These are phyloP conservation scores for Ustilago lituana DNA, from an alignment of 1,284 basidiomycete species.

Conservation along the genomic window DNA sequence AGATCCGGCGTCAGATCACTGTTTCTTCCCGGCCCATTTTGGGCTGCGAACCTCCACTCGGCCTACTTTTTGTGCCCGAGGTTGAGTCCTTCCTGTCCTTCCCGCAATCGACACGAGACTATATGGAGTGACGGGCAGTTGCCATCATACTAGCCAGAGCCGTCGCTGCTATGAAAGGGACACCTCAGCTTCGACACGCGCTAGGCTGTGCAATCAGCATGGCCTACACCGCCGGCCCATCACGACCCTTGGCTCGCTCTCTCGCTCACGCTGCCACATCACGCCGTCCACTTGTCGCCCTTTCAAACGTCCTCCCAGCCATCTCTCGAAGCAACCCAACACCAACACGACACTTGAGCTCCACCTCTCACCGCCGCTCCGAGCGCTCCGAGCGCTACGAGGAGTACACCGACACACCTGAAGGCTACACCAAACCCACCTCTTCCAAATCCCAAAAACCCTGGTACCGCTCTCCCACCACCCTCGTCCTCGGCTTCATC, in stretches of 20 bases:
- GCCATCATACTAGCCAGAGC: too few species aligned
- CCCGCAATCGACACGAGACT: too few species aligned
- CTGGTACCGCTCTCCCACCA: conserved; percentile 61
- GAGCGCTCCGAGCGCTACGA: conserved; percentile 1
- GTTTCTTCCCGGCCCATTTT: conserved; percentile 27
- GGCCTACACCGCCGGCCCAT: conserved; percentile 10
- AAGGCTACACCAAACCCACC: conserved; percentile 24
- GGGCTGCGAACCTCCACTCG: conserved; percentile 17
- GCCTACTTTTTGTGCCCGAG: too few species aligned
- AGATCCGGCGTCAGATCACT: too few species aligned
- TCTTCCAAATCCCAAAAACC: conserved; percentile 18
- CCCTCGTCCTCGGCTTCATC: conserved; percentile 80
- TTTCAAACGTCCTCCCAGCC: too few species aligned
- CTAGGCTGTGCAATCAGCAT: neutral
- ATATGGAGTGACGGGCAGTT: too few species aligned
- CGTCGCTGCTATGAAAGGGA: conserved; percentile 18
- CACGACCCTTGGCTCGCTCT: neutral
- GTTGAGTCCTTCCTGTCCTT: too few species aligned
- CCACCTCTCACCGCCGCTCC: neutral
- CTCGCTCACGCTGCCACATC: too few species aligned
- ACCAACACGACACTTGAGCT: conserved; percentile 4
- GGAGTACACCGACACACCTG: conserved; percentile 28
- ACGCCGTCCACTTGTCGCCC: too few species aligned
- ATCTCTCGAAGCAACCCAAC: neutral
- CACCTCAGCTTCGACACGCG: conserved; percentile 14